Evolutionary conservation across 345 rosid species (phyloP).

Genomic region (Tarenaya hassleriana): DNA sequence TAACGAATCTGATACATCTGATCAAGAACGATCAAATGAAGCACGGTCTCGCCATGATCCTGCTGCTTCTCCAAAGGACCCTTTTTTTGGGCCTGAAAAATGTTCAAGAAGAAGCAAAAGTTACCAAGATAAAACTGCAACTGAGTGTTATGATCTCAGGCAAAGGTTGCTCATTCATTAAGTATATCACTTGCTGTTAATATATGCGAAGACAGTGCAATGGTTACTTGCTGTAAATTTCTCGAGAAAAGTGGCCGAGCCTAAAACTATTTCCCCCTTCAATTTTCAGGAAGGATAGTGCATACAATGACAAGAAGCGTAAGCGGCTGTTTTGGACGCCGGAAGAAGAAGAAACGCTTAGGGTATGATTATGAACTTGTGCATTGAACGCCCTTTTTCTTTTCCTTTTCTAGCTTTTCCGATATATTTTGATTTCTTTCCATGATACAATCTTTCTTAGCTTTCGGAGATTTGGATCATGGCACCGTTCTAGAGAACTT

Average conservation of each 20-base stretch:
- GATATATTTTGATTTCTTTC: neutral
- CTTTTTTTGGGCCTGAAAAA: constrained; percentile 12
- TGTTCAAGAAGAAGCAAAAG: constrained; percentile 2
- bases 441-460: neutral
- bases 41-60: constrained; percentile 10
- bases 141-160: neutral
- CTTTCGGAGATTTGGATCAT: no score
- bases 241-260: neutral
- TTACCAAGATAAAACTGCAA: constrained; percentile 4
- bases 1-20: constrained; percentile 1
- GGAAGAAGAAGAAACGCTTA: constrained; percentile 29
- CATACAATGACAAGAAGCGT: constrained; percentile 15
- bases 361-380: no score
- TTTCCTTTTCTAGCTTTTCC: neutral
- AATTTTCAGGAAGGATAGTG: constrained; percentile 14
- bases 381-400: no score
- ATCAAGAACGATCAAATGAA: constrained; percentile 13
- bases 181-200: no score
- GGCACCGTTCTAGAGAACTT: neutral
- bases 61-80: neutral
- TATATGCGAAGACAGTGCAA: neutral
- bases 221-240: neutral
- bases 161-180: constrained; percentile 18
- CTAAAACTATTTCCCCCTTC: constrained; percentile 5
- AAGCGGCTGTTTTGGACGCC: constrained; percentile 23